Base-by-base conservation (phyloP, 441 rosid species). In the Gossypium davidsonii region DNA sequence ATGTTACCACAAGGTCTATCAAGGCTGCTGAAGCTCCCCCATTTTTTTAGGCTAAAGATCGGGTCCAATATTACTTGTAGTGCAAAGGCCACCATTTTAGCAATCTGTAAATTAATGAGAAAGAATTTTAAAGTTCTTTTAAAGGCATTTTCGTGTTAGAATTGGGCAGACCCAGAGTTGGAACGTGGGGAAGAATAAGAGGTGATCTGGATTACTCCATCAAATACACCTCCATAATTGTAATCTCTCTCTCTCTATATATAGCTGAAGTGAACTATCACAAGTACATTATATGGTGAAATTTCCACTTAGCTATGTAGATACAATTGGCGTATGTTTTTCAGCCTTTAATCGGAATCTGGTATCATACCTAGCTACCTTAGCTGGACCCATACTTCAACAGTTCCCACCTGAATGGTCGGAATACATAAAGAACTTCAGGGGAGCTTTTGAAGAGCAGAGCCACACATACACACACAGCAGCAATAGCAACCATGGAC, bases 321-420 rank as follows among this genome's bases (percentile, higher is more conserved):
- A 31, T 12, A 34, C 7, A 0, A 4, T 42, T 9, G 23, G 9
- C 12, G 0, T 34, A 65, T 4, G n/a, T 58, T 9, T 51, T 63
- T 71, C 71, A 10, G 57, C 55, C 20, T 20, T 15, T 18, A 31
- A 26, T 7, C 2, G 10, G 49, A 51, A 53, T 53, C 71, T 42
- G 31, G 56, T 2, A 39, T 9, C 46, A 9, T 39, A 9, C 46
- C 46, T 37, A 56, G 70, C 63, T 23, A 51, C 51, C 18, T 78
- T 75, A 87, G 62, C 78, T 84, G 7, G 87, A 72, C 15, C 88
- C 89, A 62, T 77, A 87, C 62, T 74, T 67, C 34, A 87, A 78
- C 28, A 63, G n/a, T 31, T 87, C 89, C 89, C 91, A 87, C 85
- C 85, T 82, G 83, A 87, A 87, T 1, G 89, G 89, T 62, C 64